Base-by-base conservation (phyloP, 306 rosid genomes). In the Ormosia emarginata region DNA sequence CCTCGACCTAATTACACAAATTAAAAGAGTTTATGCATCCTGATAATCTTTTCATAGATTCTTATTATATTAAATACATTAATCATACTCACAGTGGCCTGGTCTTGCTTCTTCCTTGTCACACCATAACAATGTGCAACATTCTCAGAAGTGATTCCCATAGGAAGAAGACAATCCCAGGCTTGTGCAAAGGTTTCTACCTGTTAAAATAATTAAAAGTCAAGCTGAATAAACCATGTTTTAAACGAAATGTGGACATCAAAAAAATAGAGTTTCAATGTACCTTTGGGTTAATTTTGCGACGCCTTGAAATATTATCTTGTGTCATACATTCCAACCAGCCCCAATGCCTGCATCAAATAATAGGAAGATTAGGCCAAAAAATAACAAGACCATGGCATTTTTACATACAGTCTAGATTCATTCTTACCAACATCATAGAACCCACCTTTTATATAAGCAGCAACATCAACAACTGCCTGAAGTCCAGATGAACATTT, bases 401-500 rank as follows among this genome's bases (percentile, higher is more conserved):
- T 73, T 67, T 9, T 41, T 53, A 32, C 10, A 4, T 2, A 65
- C 1, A 74, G 13, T 41, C 46, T 14, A 73, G 70, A 58, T 32
- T 65, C 67, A 17, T 53, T 63, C 91, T 80, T 68, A 95, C 99
- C 98, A 69, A 95, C 86, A 50, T 92, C 97, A 75, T 90, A 95
- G 81, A 84, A 92, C 41, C 99, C 98, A 7, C 95, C 94, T 86
- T 90, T 92, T 52, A 95, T 93, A 71, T 83, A 85, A 59, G 99
- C 95, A 87, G 98, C 99, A 77, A 95, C 94, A 82, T 95, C 99
- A 81, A 97, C 89, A 79, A 93, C 98, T 7, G 99, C 98, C 82
- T 95, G 98, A 78, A 93, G 98, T 72, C 99, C 97, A 0, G 98
- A 95, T 30, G 99, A 95, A 81, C 99, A 95, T 87, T 92, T 98